Conservation (phyloP, 2,329 filamentous ascomycete genomes). For the Cytospora chrysosperma region DNA sequence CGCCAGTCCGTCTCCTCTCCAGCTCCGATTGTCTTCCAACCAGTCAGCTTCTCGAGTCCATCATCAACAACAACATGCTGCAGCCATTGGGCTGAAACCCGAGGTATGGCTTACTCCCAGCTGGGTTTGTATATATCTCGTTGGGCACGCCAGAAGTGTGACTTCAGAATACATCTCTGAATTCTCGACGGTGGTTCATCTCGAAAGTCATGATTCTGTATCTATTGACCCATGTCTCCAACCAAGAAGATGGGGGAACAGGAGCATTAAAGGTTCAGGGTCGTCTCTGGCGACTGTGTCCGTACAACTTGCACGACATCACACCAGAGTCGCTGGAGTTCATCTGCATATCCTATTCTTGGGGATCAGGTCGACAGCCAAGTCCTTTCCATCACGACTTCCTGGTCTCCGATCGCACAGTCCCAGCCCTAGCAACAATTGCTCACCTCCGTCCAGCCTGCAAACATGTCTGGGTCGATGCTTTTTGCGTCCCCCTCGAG, state of each 20-base stretch:
- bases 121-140: neutral
- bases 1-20: too few species aligned
- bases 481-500: constrained; percentile 10
- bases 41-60: neutral
- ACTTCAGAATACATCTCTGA: neutral
- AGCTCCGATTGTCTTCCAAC: neutral
- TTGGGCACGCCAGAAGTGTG: neutral
- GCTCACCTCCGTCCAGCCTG: neutral
- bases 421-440: neutral
- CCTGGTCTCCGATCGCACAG: constrained; percentile 3
- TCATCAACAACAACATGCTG: neutral
- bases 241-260: neutral
- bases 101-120: neutral
- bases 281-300: neutral
- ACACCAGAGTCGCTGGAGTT: constrained; percentile 1
- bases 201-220: neutral
- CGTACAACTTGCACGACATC: neutral
- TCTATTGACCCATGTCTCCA: neutral
- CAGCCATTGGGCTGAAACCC: neutral
- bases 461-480: constrained; percentile 13
- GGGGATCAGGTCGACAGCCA: neutral
- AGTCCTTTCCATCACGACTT: constrained; percentile 3
- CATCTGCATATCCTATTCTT: constrained; percentile 17
- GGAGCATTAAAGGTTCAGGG: neutral
- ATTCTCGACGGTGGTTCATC: neutral